Base-by-base conservation (phyloP, 2,329 filamentous ascomycete genomes). In the Fusarium agapanthi region DNA sequence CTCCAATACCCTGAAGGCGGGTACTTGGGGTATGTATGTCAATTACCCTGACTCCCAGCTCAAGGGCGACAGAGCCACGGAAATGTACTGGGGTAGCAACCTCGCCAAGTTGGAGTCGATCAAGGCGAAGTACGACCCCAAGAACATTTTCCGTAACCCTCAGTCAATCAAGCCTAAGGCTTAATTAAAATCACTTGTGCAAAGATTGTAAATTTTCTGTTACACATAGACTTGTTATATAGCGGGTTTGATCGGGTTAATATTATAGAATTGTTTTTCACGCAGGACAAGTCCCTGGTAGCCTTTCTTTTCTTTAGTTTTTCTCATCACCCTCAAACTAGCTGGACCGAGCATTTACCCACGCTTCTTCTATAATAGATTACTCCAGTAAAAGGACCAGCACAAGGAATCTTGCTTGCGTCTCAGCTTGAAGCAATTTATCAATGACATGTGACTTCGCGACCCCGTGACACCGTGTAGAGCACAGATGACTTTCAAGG, bases 21-120 rank as follows among this genome's bases (percentile, higher is more conserved):
- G 81, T 7, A 60, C 74, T 10, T 84, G 80, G 77, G 82, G 82
- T 3, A 82, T 81, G 79, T 85, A 85, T 57, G 78, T 81, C 69
- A 85, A 84, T 73, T 85, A 85, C 32, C 79, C 80, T 3, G 83
- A 85, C 61, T 79, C 82, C 2, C 74, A 79, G 63, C 61, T 84
- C 40, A 76, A 76, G n/a, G 78, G 79, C 22, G 69, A 73, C 1
- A 76, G 77, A 6, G 83, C 82, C 0, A 80, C 82, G 9, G 66
- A 50, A 35, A 75, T 78, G 59, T 85, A 85, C 68, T 84, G 81
- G 81, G 83, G 82, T 1, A 35, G 45, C 2, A 80, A 83, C 15
- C 58, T 84, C 14, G 57, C 73, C 9, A 80, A 65, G 57, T 50
- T 85, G 40, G 77, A 80, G 71, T 60, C 70, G 0, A 75, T 84